Evolutionary conservation across 2,329 filamentous ascomycete genomes (phyloP), one percentile per base, ranked within the genome.

Genomic region (Lasiodiplodia gonubiensis): DNA sequence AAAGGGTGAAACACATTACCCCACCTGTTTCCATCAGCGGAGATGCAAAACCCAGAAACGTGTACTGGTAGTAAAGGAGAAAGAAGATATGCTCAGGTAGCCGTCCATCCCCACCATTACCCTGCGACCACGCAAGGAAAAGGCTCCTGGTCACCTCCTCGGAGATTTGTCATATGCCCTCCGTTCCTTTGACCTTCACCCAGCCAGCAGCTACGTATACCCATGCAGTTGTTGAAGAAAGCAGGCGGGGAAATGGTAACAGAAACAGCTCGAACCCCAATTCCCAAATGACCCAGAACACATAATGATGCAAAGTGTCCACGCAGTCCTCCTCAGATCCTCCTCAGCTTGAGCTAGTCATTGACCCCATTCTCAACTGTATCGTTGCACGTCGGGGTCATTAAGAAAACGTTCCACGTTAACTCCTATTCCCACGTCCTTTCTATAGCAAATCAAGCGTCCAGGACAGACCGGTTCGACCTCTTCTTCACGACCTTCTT

Each of bases 401-500:
- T 8, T 10, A 46, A 46, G 42, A 46, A n/a, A 10, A 18, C 42
- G 14, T 6, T 6, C 4, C 14, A 18, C 11, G 12, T 11, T 23
- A 18, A 21, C 11, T 4, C 53, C 25, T 37, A 33, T 21, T 25
- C 30, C 11, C 42, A 21, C 42, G 14, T 46, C 42, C 42, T 21
- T n/a, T n/a, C 42, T 11, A 46, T 21, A 18, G 18, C 42, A 46
- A 46, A 46, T 46, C n/a, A 46, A 21, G 14, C n/a, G 21, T 27
- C 59, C 14, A 51, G 23, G 12, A 33, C n/a, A n/a, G 57, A 49
- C 42, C 39, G 33, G 25, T 42, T 61, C 1, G 27, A 33, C 37
- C 33, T 49, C 57, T 61, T 61, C 59, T 63, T 51, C 5, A 51
- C 59, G 39, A 52, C 60, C 48, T 64, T 64, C 60, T 33, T 48